Conservation (phyloP, 495 filamentous ascomycete species). For the Penicillium waksmanii region DNA sequence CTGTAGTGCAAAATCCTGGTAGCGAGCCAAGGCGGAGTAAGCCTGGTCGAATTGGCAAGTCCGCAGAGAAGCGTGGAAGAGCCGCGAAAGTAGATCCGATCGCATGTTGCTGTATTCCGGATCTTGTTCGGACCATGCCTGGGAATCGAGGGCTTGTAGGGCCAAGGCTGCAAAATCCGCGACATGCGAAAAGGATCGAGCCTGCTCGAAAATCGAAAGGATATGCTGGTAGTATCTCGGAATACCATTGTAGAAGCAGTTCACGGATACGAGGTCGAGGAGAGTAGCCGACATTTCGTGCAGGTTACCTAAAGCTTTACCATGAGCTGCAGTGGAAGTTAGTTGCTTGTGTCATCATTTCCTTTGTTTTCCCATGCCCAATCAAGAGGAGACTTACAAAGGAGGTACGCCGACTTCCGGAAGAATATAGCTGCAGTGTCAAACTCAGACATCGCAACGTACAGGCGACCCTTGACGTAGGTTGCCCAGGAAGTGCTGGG, state of each 20-base stretch:
- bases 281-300: conserved; percentile 60
- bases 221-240: conserved; percentile 87
- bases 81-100: conserved; percentile 75
- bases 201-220: conserved; percentile 76
- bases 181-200: conserved; percentile 74
- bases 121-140: conserved; percentile 46
- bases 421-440: conserved; percentile 76
- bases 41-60: conserved; percentile 80
- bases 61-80: conserved; percentile 79
- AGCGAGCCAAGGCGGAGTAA: conserved; percentile 73
- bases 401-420: conserved; percentile 76
- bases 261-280: conserved; percentile 70
- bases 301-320: conserved; percentile 50
- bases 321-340: conserved; percentile 34
- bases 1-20: conserved; percentile 70
- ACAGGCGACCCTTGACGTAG: conserved; percentile 84
- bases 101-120: conserved; percentile 37
- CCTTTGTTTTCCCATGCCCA: neutral
- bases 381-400: conserved; percentile 61
- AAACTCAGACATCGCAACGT: conserved; percentile 71
- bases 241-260: conserved; percentile 74
- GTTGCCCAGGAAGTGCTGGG: conserved; percentile 70
- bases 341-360: conserved; percentile 13
- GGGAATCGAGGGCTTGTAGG: conserved; percentile 62
- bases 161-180: conserved; percentile 83